These are phyloP conservation scores for Komagataella kurtzmanii DNA, from an alignment of 805 yeast species.

Conservation along the genomic window DNA sequence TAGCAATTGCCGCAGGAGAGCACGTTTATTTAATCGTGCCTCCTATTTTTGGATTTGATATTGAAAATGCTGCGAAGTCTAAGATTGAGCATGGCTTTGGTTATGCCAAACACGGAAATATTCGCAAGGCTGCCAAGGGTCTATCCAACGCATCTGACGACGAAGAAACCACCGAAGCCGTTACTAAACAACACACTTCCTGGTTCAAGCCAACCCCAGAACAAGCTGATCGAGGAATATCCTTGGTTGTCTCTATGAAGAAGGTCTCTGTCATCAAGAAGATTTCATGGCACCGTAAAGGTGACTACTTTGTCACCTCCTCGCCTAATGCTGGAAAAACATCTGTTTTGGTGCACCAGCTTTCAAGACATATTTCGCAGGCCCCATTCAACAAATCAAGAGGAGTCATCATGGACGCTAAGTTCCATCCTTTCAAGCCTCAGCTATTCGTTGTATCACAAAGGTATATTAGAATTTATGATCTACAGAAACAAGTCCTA, in stretches of 20 bases:
- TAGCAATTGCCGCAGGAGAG: constrained; percentile 80
- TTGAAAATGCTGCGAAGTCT: constrained; percentile 69
- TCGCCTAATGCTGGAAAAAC: constrained; percentile 86
- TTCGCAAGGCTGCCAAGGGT: constrained; percentile 24
- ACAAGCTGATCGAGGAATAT: constrained; percentile 50
- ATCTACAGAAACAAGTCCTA: constrained; percentile 73
- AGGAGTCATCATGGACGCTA: constrained; percentile 92
- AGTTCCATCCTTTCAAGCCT: constrained; percentile 94
- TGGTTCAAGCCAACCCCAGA: constrained; percentile 74
- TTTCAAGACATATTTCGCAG: constrained; percentile 89
- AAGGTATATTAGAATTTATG: constrained; percentile 82
- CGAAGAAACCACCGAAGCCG: constrained; percentile 12
- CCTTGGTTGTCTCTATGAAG: constrained; percentile 52
- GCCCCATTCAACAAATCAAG: constrained; percentile 88
- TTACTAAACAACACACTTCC: constrained; percentile 45
- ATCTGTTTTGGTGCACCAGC: constrained; percentile 86
- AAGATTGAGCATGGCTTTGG: constrained; percentile 89
- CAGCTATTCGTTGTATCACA: constrained; percentile 90
- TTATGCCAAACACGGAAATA: constrained; percentile 33
- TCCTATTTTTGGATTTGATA: constrained; percentile 79
- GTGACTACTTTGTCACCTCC: constrained; percentile 94
- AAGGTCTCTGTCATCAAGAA: constrained; percentile 43
- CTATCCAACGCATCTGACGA: constrained; percentile 20
- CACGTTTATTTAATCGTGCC: constrained; percentile 70
- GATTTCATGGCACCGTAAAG: constrained; percentile 91